Base-by-base conservation (phyloP, 306 rosid species). In the Echinosophora koreensis region DNA sequence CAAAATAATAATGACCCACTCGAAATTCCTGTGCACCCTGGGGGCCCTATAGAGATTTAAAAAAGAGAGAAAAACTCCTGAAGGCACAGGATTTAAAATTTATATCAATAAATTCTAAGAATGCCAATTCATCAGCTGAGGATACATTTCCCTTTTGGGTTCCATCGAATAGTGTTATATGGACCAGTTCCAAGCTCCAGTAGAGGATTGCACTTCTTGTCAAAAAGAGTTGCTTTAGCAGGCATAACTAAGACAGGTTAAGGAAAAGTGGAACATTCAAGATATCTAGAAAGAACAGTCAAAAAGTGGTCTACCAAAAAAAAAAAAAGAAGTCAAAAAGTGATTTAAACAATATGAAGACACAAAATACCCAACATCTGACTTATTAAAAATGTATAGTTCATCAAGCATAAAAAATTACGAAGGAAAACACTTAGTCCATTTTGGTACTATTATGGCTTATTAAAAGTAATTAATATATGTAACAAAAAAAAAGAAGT, bases 111-210 rank as follows among this genome's bases (percentile, higher is more conserved):
- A 79, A 57, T 76, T 82, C 44, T 66, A 47, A 49, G 54, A 76
- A 70, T 52, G 65, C 17, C 64, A 66, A 62, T 64, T 84, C 77
- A 42, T 57, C 67, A 81, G 69, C 74, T 10, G 37, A 86, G 94
- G 93, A 90, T 94, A 92, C 98, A 90, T 84, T 84, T 90, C 60
- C 97, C 97, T 81, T 88, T 92, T 2, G 98, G 98, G 74, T 92
- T 92, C 97, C 97, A 94, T 58, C 97, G 85, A 70, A 94, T 77
- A 16, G 98, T 94, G 72, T 94, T 94, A 86, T 89, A 94, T 41
- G 98, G 98, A 58, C 98, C 98, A 52, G 86, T 83, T 83, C 98
- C 97, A 64, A 94, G 92, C 91, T 94, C 98, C 74, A 92, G 87
- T 59, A 94, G 83, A 85, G 98, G 98, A 77, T 84, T 92, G 89